Evolutionary conservation across 73 alveolate species (phyloP).

Genomic region (Breviolum minutum): DNA sequence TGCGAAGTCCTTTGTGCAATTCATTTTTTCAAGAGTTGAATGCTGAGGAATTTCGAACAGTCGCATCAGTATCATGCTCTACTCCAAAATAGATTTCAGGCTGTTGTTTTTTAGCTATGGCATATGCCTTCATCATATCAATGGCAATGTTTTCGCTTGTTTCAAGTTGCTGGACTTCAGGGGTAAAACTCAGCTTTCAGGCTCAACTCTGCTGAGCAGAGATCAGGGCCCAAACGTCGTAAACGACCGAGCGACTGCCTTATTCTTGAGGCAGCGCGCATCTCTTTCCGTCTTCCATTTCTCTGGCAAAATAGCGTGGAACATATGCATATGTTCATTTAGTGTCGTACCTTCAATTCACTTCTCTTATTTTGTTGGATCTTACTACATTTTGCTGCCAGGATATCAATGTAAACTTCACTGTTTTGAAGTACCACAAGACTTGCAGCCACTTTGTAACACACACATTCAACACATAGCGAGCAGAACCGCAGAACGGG

Average conservation of each 20-base stretch:
- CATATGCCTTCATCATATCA: too few relatives aligned
- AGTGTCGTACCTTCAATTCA: neutral
- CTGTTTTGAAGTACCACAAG: neutral
- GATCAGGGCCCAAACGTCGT: neutral
- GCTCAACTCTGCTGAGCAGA: slow-evolving; percentile 72
- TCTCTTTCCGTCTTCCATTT: neutral
- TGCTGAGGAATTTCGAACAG: too few relatives aligned
- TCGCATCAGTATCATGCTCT: too few relatives aligned
- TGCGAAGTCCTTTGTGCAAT: too few relatives aligned
- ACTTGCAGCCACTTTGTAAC: neutral
- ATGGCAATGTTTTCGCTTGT: too few relatives aligned
- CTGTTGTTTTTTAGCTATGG: too few relatives aligned
- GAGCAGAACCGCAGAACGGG: neutral
- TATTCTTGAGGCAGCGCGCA: neutral
- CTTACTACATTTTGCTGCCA: neutral
- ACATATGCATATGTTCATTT: neutral
- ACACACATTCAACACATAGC: neutral
- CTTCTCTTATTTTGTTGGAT: too few relatives aligned
- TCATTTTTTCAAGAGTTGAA: too few relatives aligned
- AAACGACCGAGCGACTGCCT: neutral
- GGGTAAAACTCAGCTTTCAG: neutral
- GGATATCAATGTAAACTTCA: neutral
- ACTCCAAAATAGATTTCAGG: too few relatives aligned
- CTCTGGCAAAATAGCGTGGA: neutral
- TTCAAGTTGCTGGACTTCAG: too few relatives aligned